Evolutionary conservation across 2,329 filamentous ascomycete species (phyloP), one percentile per base, ranked within the genome.

Genomic region (Alternaria brassicicola): DNA sequence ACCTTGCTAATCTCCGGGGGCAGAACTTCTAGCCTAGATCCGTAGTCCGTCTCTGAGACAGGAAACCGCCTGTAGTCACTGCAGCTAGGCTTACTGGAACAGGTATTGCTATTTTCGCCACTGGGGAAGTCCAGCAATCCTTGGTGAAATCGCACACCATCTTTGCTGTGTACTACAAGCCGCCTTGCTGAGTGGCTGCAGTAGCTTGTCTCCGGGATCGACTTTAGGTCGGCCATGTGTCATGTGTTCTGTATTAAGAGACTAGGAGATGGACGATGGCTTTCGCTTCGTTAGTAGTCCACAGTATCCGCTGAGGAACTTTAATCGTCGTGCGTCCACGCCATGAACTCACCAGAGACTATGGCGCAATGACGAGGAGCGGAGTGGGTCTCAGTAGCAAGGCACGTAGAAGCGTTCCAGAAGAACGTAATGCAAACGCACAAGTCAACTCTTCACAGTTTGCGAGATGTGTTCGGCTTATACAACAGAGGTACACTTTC

Each of bases 231-330:
- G 49, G 52, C 46, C 46, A 43, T 50, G 58, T 58, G 65, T 63
- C 63, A 62, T 67, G 67, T 64, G 62, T 66, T 60, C 60, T 64
- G 66, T 62, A 65, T 67, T 38, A 45, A 52, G 45, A 48, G 53
- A 59, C 64, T 61, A 64, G 50, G 38, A 35, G 19, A 43, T 10
- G 39, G 53, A 7, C 47, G 48, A 61, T 59, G 39, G 55, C 52
- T 55, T 55, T 66, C 52, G 62, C 60, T 65, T 61, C 51, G 43
- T 53, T 60, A 50, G 60, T 61, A 50, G 56, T 52, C 53, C 45
- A 57, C 41, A 28, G 47, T 38, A 52, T 48, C 59, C 57, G 57
- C 61, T 66, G 64, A 52, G 45, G 52, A 68, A 67, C 57, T 59
- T 50, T 62, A 65, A 60, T 45, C 23, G 33, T 46, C 43, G 28